Evolutionary conservation across 179 eudicot genomes (phyloP).

Genomic region (Pouteria campechiana): DNA sequence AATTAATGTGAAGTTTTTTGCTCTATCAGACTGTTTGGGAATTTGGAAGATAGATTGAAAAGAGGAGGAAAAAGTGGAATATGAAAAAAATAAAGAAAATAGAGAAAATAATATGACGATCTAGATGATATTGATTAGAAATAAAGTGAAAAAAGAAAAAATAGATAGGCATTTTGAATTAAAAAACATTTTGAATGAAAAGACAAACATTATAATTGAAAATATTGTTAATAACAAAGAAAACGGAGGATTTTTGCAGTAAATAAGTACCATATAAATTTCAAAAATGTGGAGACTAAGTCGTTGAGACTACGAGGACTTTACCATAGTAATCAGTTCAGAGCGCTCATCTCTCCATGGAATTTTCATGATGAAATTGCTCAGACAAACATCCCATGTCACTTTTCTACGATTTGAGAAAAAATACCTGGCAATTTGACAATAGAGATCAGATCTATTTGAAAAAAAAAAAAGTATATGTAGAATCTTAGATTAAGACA

Average conservation of each 20-base stretch:
- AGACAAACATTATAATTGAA: no score
- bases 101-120: neutral
- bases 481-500: neutral
- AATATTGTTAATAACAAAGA: no score
- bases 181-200: no score
- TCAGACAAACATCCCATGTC: slow-evolving; percentile 46
- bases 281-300: no score
- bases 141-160: neutral
- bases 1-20: no score
- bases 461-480: neutral
- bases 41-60: no score
- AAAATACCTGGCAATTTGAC: slow-evolving; percentile 34
- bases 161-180: no score
- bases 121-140: neutral
- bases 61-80: no score
- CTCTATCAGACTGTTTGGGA: no score
- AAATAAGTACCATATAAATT: no score
- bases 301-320: neutral
- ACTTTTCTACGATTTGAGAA: slow-evolving; percentile 43
- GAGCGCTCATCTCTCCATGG: slow-evolving; percentile 28
- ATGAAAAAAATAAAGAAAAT: neutral
- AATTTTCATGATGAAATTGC: slow-evolving; percentile 26
- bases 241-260: no score
- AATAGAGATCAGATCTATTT: neutral
- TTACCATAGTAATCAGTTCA: slow-evolving; percentile 44